A percentile compares a stretch with the other conserved stretches of the same genome.
phyloP scores from a whole-genome alignment of 345 rosid species.

The Brassica nigra region DNA sequence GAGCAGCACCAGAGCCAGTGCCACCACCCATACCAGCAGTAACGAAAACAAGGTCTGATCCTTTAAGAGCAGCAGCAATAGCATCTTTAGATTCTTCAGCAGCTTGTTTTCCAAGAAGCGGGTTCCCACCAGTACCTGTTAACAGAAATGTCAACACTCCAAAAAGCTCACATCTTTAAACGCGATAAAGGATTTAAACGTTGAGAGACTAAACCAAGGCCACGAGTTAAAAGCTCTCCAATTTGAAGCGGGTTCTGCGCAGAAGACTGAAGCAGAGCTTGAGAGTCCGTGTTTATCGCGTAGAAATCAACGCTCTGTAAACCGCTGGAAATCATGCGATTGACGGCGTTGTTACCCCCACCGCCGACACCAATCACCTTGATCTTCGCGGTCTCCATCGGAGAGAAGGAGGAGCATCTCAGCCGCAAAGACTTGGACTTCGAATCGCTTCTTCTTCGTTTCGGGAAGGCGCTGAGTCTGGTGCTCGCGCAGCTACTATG shows the following conservation, averaged over 20 bases:
- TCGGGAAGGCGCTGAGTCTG: conserved; percentile 34
- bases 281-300: conserved; percentile 92
- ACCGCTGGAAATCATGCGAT: conserved; percentile 96
- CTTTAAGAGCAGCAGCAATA: conserved; percentile 88
- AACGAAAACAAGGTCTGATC: conserved; percentile 96
- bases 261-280: conserved; percentile 82
- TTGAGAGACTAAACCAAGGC: conserved; percentile 59
- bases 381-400: conserved; percentile 83
- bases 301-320: conserved; percentile 96
- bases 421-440: conserved; percentile 37
- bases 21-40: conserved; percentile 99
- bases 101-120: conserved; percentile 91
- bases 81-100: conserved; percentile 96
- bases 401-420: conserved; percentile 72
- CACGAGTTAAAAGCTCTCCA: conserved; percentile 97
- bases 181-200: not conserved
- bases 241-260: conserved; percentile 86
- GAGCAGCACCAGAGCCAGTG: conserved; percentile 99
- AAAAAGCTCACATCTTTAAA: not conserved
- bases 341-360: conserved; percentile 98
- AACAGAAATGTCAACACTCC: not conserved
- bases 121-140: conserved; percentile 96
- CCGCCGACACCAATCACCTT: conserved; percentile 97
- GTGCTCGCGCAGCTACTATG: conserved; percentile 7
- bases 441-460: conserved; percentile 34